Evolutionary conservation across 2,329 filamentous ascomycete genomes (phyloP), one percentile per base, ranked within the genome.

Genomic region (Paramyrothecium roridum): DNA sequence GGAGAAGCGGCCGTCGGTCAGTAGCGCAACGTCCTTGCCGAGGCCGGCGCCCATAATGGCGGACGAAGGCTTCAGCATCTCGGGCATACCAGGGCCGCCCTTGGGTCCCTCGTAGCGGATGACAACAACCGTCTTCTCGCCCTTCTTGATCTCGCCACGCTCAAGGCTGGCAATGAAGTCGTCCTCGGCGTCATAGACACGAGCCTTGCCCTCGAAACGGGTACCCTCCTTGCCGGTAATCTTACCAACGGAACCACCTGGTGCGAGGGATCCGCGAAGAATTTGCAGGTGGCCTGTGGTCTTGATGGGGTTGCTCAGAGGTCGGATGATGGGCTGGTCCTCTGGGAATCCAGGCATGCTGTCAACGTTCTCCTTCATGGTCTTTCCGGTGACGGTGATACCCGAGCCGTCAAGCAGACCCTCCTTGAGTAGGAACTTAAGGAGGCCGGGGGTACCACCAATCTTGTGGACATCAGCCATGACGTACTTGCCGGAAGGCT

Each of bases 161-260:
- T 89, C 88, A 16, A 97, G 80, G 0, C 91, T 90, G 26, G 81
- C 76, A 68, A 96, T 90, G 63, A 96, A 88, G 66, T 88, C 83
- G 63, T 87, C 81, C 74, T 97, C 93, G 61, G 91, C 90, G 73
- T 96, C 82, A 71, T 92, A 96, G 60, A 92, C 90, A 46, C 85
- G 82, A 3, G 93, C 92, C 68, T 87, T 90, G 56, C 92, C 92
- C 13, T 81, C 86, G 73, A 96, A 96, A 12, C 77, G 79, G 17
- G 91, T 82, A n/a, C 93, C 92, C 73, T 96, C 92, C 76, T 96
- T 96, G 51, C 92, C 92, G 0, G 92, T 96, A 71, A 96, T 96
- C 75, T 96, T 96, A 58, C 91, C 92, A 12, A 96, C 92, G 1
- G 90, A 90, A 51, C 92, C 93, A 11, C 87, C 88, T 2, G 92